Evolutionary conservation across 2,329 filamentous ascomycete genomes (phyloP).

Genomic region (Fusarium armeniacum): DNA sequence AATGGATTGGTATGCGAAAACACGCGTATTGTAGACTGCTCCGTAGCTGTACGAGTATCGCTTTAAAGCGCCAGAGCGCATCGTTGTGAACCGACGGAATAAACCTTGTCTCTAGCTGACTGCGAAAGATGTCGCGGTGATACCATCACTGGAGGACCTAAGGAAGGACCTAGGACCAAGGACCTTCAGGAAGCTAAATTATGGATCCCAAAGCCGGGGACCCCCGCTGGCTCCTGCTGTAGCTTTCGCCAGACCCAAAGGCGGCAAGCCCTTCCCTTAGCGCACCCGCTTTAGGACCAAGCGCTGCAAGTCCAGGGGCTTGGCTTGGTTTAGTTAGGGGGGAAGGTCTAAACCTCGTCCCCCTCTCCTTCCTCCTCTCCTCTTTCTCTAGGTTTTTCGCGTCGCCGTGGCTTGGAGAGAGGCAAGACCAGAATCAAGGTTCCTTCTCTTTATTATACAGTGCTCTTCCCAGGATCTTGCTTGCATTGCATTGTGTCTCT

Average conservation of each 20-base stretch:
- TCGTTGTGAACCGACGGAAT: constrained; percentile 1
- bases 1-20: not conserved
- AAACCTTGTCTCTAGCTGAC: constrained; percentile 21
- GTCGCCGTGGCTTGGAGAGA: constrained; percentile 2
- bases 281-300: constrained; percentile 47
- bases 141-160: constrained; percentile 7
- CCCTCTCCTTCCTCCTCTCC: constrained; percentile 16
- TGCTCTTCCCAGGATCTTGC: not conserved
- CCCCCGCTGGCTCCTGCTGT: constrained; percentile 29
- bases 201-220: constrained; percentile 23
- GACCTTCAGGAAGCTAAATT: constrained; percentile 2
- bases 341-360: constrained; percentile 25
- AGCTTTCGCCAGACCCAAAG: constrained; percentile 42
- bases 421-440: constrained; percentile 15
- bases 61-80: not conserved
- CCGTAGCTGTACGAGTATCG: not conserved
- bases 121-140: constrained; percentile 12
- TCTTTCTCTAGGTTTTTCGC: constrained; percentile 10
- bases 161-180: not conserved
- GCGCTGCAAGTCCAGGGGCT: constrained; percentile 36
- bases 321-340: constrained; percentile 31
- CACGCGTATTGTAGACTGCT: not conserved
- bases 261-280: constrained; percentile 42
- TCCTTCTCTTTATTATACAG: constrained; percentile 13
- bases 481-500: constrained; percentile 6